Evolutionary conservation across 1,139 yeast species (phyloP), one percentile per base, ranked within the genome.

Genomic region (Saccharomyces hybrid): DNA sequence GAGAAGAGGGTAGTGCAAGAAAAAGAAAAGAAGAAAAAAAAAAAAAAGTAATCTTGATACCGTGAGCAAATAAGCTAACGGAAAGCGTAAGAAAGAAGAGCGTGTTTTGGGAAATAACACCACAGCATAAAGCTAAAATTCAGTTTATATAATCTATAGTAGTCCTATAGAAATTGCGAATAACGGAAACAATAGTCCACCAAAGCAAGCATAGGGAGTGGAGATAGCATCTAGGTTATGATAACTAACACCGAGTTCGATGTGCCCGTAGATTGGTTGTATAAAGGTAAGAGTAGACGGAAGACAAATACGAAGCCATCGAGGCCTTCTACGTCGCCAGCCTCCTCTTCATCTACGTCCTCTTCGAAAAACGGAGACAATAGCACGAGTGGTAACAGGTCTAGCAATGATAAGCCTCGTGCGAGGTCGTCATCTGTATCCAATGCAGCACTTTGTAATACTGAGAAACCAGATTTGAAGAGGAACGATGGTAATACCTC

Each of bases 211-310:
- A n/a, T 20, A 23, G 16, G 25, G 14, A 23, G 49, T 13, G 38
- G 49, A 9, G 32, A 47, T 47, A 27, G 20, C 29, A 27, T 9
- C 32, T 6, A 23, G 32, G 25, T 28, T 13, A 48, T 46, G 25
- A 25, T 31, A 8, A 49, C 32, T 28, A 46, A 55, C 29, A 52
- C 55, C 6, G 68, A 64, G 46, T 59, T 65, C 29, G 71, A 68
- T 56, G 64, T 68, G 29, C 66, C 67, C 8, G 65, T 63, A 9
- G 71, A 66, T 48, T 68, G 71, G 71, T 55, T 68, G 46, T 68
- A 68, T 56, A 66, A 61, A 53, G 65, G 66, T 4, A 62, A 61
- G 49, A 56, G 56, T 20, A 56, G 47, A 41, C 25, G 41, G 5
- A 55, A 53, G 44, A 28, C 46, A 44, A 49, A 46, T 47, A 38